phyloP scores from a whole-genome alignment of 148 eudicot genomes.

The Euryodendron excelsum region DNA sequence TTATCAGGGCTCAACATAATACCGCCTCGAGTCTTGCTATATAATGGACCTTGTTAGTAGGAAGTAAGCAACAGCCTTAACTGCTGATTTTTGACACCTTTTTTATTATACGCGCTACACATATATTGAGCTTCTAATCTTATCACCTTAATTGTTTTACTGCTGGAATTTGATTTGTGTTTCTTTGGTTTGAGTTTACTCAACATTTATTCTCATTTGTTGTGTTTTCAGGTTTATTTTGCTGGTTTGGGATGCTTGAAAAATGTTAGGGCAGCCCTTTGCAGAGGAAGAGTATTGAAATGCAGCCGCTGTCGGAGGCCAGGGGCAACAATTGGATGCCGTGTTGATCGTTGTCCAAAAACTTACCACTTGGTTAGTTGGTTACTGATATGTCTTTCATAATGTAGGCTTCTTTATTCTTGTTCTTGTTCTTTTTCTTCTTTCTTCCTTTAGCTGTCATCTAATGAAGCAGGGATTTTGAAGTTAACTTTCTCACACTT shows the following conservation, averaged over 20 bases:
- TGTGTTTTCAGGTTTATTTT: slow-evolving; percentile 79
- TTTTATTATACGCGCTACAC: background rate
- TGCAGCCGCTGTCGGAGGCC: slow-evolving; percentile 91
- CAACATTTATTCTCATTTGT: slow-evolving; percentile 14
- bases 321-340: slow-evolving; percentile 99
- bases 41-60: slow-evolving; percentile 19
- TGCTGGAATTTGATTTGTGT: slow-evolving; percentile 1
- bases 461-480: background rate
- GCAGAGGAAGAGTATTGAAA: slow-evolving; percentile 85
- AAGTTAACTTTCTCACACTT: background rate
- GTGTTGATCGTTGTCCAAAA: slow-evolving; percentile 97
- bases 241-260: slow-evolving; percentile 93
- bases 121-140: background rate
- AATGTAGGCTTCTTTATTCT: background rate
- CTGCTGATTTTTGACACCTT: slow-evolving; percentile 12
- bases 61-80: slow-evolving; percentile 27
- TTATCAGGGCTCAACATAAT: slow-evolving; percentile 20
- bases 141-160: background rate
- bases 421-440: background rate
- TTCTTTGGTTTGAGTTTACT: background rate
- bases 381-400: slow-evolving; percentile 18
- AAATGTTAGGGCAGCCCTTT: slow-evolving; percentile 93
- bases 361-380: slow-evolving; percentile 97
- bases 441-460: background rate
- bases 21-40: slow-evolving; percentile 21